Evolutionary conservation across 371 early-diverging fungal species (phyloP).

Genomic region (Syncephalastrum contaminatum): DNA sequence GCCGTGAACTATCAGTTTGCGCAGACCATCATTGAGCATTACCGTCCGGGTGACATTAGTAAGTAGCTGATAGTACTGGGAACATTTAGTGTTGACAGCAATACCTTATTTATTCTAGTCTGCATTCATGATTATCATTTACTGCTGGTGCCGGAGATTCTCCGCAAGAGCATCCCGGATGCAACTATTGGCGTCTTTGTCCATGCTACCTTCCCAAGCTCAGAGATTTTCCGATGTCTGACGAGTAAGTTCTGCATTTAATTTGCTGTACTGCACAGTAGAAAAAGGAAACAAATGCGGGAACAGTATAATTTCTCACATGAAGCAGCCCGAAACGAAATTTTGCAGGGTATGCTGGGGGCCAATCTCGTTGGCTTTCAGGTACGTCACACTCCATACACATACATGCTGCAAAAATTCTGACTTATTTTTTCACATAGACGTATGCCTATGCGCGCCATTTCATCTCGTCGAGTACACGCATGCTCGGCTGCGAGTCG

Average conservation of each 20-base stretch:
- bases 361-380: constrained; percentile 94
- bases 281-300: neutral
- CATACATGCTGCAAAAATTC: constrained; percentile 5
- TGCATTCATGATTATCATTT: constrained; percentile 99
- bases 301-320: no score
- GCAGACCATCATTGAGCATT: constrained; percentile 67
- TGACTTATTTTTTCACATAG: constrained; percentile 31
- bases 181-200: constrained; percentile 94
- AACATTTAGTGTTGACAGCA: neutral
- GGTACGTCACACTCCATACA: constrained; percentile 20
- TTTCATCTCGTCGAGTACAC: constrained; percentile 91
- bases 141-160: constrained; percentile 85
- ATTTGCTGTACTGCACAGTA: neutral
- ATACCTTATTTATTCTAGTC: constrained; percentile 41
- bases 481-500: constrained; percentile 90
- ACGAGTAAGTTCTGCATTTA: constrained; percentile 56
- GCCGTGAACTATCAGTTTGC: constrained; percentile 85
- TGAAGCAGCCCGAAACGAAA: constrained; percentile 78
- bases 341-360: constrained; percentile 92
- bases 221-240: constrained; percentile 90
- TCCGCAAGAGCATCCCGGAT: constrained; percentile 74
- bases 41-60: constrained; percentile 83
- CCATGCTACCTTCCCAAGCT: constrained; percentile 96
- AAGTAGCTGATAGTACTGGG: constrained; percentile 24
- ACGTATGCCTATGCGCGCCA: constrained; percentile 98